Percentiles rank a stretch among this genome's conserved stretches.
These are phyloP conservation scores for Epichloe gansuensis DNA, from an alignment of 2,329 filamentous ascomycete species.

Conservation along the genomic window DNA sequence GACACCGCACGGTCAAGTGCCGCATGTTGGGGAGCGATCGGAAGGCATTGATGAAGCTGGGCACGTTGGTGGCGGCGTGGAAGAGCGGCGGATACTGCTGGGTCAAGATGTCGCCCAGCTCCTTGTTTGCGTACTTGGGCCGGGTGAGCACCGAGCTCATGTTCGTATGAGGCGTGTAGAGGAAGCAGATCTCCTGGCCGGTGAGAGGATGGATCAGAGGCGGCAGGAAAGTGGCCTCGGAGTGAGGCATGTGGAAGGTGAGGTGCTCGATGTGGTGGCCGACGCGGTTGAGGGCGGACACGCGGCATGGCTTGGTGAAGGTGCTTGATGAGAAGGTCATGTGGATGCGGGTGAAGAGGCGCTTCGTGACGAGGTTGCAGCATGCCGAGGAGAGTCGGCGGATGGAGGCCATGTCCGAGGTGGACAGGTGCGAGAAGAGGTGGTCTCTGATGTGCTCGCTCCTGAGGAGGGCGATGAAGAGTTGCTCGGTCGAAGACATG, in stretches of 20 bases:
- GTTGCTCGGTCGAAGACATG: conserved; percentile 38
- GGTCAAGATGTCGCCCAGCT: conserved; percentile 68
- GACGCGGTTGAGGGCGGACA: conserved; percentile 64
- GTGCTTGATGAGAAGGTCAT: conserved; percentile 60
- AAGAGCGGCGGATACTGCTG: conserved; percentile 82
- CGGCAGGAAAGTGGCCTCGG: conserved; percentile 65
- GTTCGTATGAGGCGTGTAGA: conserved; percentile 66
- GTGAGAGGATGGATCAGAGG: conserved; percentile 69
- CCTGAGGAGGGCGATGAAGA: conserved; percentile 44
- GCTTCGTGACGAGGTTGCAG: conserved; percentile 55
- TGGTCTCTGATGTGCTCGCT: conserved; percentile 34
- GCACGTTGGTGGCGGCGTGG: conserved; percentile 77
- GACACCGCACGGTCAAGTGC: conserved; percentile 65
- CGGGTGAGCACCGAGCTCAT: conserved; percentile 47
- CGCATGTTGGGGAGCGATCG: conserved; percentile 54
- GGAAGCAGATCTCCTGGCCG: conserved; percentile 65
- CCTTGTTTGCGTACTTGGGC: conserved; percentile 68
- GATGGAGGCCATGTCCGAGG: conserved; percentile 42
- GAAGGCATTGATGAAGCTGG: conserved; percentile 68
- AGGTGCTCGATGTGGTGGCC: conserved; percentile 68
- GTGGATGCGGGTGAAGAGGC: conserved; percentile 55
- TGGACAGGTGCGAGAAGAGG: conserved; percentile 37
- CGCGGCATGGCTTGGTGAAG: conserved; percentile 60
- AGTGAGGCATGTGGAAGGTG: conserved; percentile 66
- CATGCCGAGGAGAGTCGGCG: conserved; percentile 58